These are phyloP conservation scores for Urtica urens DNA, from an alignment of 306 rosid genomes.

Conservation along the genomic window DNA sequence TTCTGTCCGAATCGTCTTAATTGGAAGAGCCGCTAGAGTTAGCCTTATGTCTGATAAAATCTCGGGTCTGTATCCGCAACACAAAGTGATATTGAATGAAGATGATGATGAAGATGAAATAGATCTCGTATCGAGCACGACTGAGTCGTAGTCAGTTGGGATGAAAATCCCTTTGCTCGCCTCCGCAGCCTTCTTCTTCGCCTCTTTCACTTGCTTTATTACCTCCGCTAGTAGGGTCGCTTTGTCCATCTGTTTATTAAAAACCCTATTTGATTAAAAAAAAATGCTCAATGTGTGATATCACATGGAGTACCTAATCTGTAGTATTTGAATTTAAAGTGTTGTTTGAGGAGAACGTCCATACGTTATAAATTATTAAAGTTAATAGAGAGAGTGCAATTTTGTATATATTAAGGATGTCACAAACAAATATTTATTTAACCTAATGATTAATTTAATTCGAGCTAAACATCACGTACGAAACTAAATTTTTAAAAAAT, in stretches of 20 bases:
- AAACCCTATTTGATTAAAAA: too few relatives aligned
- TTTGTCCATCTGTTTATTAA: constrained; percentile 89
- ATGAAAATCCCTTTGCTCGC: constrained; percentile 54
- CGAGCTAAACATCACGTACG: too few relatives aligned
- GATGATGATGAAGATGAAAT: constrained; percentile 22
- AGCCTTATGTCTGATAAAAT: constrained; percentile 55
- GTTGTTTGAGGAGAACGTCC: too few relatives aligned
- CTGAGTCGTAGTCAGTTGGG: constrained; percentile 72
- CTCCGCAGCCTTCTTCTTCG: constrained; percentile 60
- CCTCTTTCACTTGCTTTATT: constrained; percentile 51
- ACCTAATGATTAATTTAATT: too few relatives aligned
- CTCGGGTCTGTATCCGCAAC: constrained; percentile 59
- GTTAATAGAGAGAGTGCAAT: too few relatives aligned
- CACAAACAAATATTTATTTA: too few relatives aligned
- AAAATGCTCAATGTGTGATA: too few relatives aligned
- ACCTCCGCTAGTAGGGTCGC: constrained; percentile 74
- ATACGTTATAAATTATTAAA: too few relatives aligned
- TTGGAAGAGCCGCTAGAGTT: constrained; percentile 48
- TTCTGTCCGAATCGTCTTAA: constrained; percentile 48
- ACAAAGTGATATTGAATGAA: constrained; percentile 54
- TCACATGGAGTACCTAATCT: too few relatives aligned
- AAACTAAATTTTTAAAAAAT: too few relatives aligned
- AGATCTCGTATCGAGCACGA: constrained; percentile 45
- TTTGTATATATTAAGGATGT: too few relatives aligned
- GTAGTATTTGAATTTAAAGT: too few relatives aligned